phyloP scores from a whole-genome alignment of 2,329 filamentous ascomycete species.

The Verticillium albo-atrum region DNA sequence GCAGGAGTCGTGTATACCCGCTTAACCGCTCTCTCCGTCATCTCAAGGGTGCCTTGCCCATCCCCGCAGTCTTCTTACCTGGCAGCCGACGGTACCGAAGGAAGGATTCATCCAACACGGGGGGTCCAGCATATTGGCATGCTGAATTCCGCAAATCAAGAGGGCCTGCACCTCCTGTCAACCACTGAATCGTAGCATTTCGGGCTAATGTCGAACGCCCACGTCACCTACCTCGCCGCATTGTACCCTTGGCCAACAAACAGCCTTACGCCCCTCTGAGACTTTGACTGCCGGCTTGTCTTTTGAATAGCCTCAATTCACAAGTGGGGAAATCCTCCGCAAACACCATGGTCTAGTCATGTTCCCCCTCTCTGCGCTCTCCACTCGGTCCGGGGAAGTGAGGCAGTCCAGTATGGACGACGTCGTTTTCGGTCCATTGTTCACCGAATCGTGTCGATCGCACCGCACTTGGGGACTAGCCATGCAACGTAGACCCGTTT shows the following conservation, averaged over 20 bases:
- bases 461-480: background rate
- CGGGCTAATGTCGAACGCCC: background rate
- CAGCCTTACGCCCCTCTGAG: background rate
- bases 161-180: background rate
- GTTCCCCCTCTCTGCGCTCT: conserved; percentile 7
- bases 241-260: background rate
- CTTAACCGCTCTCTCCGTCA: background rate
- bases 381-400: background rate
- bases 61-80: background rate
- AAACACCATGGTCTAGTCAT: background rate
- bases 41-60: background rate
- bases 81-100: background rate
- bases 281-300: conserved; percentile 1
- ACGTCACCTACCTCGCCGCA: background rate
- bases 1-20: background rate
- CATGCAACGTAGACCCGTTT: background rate
- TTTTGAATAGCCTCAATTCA: conserved; percentile 10
- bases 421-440: conserved; percentile 2
- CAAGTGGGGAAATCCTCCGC: conserved; percentile 8
- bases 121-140: background rate
- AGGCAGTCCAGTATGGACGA: background rate
- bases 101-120: background rate
- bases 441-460: conserved; percentile 1
- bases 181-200: background rate
- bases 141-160: background rate